Percentiles rank a stretch among this genome's conserved stretches.
These are phyloP conservation scores for Dipodascopsis tothii DNA, from an alignment of 805 yeast species.

Conservation along the genomic window DNA sequence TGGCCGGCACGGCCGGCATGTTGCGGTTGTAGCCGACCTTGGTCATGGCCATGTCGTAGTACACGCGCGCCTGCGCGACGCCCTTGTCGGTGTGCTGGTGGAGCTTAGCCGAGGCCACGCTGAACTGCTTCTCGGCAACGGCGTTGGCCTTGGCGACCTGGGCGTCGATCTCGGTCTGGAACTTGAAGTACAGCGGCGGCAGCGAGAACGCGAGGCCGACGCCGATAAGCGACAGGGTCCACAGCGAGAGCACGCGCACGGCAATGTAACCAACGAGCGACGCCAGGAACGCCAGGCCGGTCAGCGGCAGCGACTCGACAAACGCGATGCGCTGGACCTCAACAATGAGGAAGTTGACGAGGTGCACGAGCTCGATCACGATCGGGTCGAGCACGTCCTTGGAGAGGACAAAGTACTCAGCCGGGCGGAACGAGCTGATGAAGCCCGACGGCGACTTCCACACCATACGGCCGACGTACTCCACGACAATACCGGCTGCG, in stretches of 20 bases:
- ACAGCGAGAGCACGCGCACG: slow-evolving; percentile 13
- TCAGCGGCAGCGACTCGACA: slow-evolving; percentile 12
- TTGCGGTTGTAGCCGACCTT: slow-evolving; percentile 22
- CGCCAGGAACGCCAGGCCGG: slow-evolving; percentile 12
- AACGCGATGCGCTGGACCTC: slow-evolving; percentile 17
- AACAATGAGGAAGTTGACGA: slow-evolving; percentile 14
- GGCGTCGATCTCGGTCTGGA: slow-evolving; percentile 71
- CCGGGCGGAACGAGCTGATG: slow-evolving; percentile 8
- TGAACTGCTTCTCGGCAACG: slow-evolving; percentile 26
- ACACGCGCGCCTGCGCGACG: slow-evolving; percentile 2
- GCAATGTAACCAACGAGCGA: slow-evolving; percentile 11
- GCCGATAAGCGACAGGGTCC: slow-evolving; percentile 29
- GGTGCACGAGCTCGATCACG: slow-evolving; percentile 7
- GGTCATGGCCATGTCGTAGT: slow-evolving; percentile 11
- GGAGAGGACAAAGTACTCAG: slow-evolving; percentile 12
- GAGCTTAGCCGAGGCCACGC: slow-evolving; percentile 11
- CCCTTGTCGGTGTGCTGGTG: slow-evolving; percentile 8
- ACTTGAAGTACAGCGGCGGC: slow-evolving; percentile 65
- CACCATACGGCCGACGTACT: slow-evolving; percentile 14
- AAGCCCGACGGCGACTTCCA: slow-evolving; percentile 7
- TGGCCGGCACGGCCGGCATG: slow-evolving; percentile 15
- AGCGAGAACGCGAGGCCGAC: slow-evolving; percentile 60
- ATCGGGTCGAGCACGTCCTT: slow-evolving; percentile 13
- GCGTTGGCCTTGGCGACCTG: slow-evolving; percentile 24
- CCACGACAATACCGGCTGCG: slow-evolving; percentile 14